Conservation (phyloP, 2,329 filamentous ascomycete species). For the Fusarium newnesense region DNA sequence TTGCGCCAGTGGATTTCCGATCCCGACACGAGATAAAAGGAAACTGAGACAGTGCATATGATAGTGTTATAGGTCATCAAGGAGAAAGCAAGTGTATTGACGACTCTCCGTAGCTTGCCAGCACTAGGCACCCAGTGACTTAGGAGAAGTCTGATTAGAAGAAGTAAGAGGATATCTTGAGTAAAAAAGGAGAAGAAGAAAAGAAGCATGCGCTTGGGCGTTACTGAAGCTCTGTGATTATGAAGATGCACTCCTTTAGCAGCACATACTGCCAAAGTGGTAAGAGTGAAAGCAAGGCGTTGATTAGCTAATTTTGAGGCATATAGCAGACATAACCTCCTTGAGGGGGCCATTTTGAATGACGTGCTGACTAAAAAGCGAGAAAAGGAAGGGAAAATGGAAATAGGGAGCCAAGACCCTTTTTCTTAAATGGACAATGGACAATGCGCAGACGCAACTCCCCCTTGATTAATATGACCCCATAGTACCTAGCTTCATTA, state of each 20-base stretch:
- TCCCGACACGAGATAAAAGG: conserved; percentile 8
- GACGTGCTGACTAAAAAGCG: background rate
- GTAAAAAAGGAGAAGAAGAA: background rate
- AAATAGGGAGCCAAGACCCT: background rate
- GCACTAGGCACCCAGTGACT: conserved; percentile 34
- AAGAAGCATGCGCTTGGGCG: background rate
- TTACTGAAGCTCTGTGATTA: background rate
- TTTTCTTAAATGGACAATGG: background rate
- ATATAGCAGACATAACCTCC: background rate
- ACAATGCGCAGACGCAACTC: no score
- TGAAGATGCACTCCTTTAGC: background rate
- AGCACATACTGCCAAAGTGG: background rate
- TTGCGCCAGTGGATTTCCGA: conserved; percentile 50
- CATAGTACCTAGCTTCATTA: background rate
- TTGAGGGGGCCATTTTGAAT: background rate
- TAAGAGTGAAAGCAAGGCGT: background rate
- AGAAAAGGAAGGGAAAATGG: background rate
- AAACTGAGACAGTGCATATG: conserved; percentile 37
- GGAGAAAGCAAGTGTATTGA: conserved; percentile 3
- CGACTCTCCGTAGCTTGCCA: background rate
- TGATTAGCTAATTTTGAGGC: background rate
- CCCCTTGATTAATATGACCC: background rate
- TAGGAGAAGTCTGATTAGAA: conserved; percentile 47
- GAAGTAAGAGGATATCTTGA: conserved; percentile 47
- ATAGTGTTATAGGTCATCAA: conserved; percentile 13